Evolutionary conservation across 2,329 filamentous ascomycete genomes (phyloP).

Genomic region (Paecilomyces dactylethromorphus): DNA sequence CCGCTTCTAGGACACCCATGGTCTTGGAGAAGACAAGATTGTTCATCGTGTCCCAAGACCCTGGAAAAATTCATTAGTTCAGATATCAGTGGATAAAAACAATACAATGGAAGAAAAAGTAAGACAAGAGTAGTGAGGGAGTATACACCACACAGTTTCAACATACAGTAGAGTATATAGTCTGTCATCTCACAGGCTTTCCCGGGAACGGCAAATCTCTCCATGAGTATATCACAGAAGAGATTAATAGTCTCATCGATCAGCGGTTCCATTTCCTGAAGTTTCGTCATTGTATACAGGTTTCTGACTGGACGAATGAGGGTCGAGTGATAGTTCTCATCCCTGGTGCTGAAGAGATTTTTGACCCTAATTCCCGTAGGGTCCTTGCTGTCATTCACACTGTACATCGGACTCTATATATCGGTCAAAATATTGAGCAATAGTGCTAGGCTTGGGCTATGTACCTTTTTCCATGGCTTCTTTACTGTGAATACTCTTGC

Average conservation of each 20-base stretch:
- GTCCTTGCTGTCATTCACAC: slow-evolving; percentile 13
- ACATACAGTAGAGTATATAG: slow-evolving; percentile 26
- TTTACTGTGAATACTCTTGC: slow-evolving; percentile 12
- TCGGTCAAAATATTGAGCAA: background rate
- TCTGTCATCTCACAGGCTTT: slow-evolving; percentile 32
- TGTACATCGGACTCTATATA: slow-evolving; percentile 12
- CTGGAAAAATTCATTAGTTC: background rate
- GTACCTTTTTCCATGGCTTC: background rate
- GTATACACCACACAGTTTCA: background rate
- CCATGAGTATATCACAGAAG: slow-evolving; percentile 23
- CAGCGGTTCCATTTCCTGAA: slow-evolving; percentile 13
- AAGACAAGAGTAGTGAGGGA: background rate
- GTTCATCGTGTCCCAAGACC: slow-evolving; percentile 15
- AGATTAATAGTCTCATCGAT: slow-evolving; percentile 22
- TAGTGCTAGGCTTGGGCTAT: background rate
- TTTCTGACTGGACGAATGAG: slow-evolving; percentile 30
- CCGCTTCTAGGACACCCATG: slow-evolving; percentile 16
- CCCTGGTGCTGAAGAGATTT: slow-evolving; percentile 30
- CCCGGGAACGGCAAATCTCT: slow-evolving; percentile 18
- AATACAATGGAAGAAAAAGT: background rate
- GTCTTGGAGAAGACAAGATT: slow-evolving; percentile 15
- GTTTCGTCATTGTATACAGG: slow-evolving; percentile 25
- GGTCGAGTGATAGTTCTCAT: slow-evolving; percentile 27
- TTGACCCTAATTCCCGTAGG: slow-evolving; percentile 26
- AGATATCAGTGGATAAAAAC: background rate